Evolutionary conservation across 2,329 filamentous ascomycete genomes (phyloP), one percentile per base, ranked within the genome.

Genomic region (Eurotiales sp.): DNA sequence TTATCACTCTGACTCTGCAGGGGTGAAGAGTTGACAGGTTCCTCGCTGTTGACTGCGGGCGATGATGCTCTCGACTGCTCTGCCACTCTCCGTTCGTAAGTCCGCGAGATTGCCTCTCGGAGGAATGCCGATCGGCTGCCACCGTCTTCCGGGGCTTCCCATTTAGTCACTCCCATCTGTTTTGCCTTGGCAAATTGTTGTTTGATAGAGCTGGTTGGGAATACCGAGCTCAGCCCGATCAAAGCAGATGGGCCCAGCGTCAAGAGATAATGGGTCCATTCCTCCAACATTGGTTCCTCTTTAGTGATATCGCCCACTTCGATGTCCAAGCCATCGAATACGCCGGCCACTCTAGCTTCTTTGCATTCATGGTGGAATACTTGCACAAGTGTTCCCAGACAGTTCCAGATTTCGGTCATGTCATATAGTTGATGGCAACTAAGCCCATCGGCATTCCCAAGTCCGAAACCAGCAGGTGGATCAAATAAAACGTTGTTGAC

Each of bases 341-440:
- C 67, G 5, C 82, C 82, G 52, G 70, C 73, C 27, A 74, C 68
- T 25, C 80, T 72, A 21, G 82, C 82, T 58, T 82, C 75, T 19
- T 71, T 69, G 23, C 75, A 76, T 47, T 77, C 76, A 1, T 77
- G 80, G 51, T 79, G 76, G 44, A 84, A 77, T 8, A 74, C 75
- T 46, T 80, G 76, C 3, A 85, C 64, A 7, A 86, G 66, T 5
- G 78, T 75, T 17, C 74, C 73, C 36, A 85, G 62, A 58, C 82
- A 84, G 8, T 77, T 81, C 82, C 82, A 85, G 10, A 85, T 72
- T 59, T 85, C 83, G 34, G 75, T 81, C 73, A 85, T 83, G 60
- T 85, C 81, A 56, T 82, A 84, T 8, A 85, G 69, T 58, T 85
- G 75, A 49, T 75, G 72, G 3, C 77, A 72, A 7, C 72, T 75